Evolutionary conservation across 306 rosid species (phyloP).

Genomic region (Acacia confusa): DNA sequence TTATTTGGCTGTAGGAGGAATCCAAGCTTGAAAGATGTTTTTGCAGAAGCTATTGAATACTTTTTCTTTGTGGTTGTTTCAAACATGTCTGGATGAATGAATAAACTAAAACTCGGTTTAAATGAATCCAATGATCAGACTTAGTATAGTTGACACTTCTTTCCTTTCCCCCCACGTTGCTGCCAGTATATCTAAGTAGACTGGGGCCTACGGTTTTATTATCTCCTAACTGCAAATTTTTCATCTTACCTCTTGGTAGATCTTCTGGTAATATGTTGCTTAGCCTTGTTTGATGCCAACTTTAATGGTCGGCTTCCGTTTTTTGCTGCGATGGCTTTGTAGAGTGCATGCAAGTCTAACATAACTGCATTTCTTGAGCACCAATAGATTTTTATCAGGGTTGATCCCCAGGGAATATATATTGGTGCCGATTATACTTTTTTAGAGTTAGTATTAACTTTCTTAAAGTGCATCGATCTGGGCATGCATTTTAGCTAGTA

Average conservation of each 20-base stretch:
- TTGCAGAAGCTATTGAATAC: conserved; percentile 19
- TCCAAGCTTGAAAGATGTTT: conserved; percentile 9
- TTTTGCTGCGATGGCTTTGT: neutral
- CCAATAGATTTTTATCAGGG: neutral
- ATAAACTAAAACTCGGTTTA: neutral
- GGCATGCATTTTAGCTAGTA: neutral
- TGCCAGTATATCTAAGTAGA: neutral
- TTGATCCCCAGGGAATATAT: neutral
- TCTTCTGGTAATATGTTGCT: conserved; percentile 5
- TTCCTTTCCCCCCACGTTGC: neutral
- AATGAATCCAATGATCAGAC: neutral
- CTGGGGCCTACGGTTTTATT: neutral
- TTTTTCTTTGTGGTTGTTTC: neutral
- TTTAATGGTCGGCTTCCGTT: conserved; percentile 5
- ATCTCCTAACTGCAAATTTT: neutral
- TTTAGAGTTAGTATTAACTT: neutral
- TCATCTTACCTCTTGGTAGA: neutral
- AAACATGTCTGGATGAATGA: neutral
- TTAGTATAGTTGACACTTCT: neutral
- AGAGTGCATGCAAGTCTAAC: neutral
- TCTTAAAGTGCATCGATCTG: neutral
- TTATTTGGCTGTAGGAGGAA: conserved; percentile 14
- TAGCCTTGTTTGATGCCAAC: neutral
- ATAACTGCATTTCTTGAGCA: neutral
- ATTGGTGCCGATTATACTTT: neutral